These are phyloP conservation scores for Curvularia sp. DNA, from an alignment of 2,329 filamentous ascomycete species.

Conservation along the genomic window DNA sequence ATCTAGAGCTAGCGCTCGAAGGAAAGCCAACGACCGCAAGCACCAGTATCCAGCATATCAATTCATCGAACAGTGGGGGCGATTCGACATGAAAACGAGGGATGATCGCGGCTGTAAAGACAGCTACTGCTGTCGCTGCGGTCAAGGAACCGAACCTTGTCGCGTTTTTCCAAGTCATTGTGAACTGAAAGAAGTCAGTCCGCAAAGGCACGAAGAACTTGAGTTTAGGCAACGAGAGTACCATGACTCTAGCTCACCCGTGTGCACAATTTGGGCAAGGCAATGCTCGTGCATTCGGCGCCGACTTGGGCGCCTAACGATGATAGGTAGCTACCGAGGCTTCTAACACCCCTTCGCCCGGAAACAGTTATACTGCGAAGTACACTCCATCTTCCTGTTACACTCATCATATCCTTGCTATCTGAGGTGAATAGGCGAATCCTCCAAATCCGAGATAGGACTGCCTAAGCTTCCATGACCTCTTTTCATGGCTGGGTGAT, in stretches of 20 bases:
- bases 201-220: background rate
- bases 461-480: background rate
- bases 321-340: background rate
- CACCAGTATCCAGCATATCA: slow-evolving; percentile 2
- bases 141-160: background rate
- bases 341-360: background rate
- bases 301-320: background rate
- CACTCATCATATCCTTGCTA: background rate
- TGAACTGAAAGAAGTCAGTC: background rate
- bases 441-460: background rate
- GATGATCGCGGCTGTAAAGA: slow-evolving; percentile 33
- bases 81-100: background rate
- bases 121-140: slow-evolving; percentile 28
- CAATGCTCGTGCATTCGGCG: background rate
- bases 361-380: background rate
- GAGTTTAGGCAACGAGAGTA: background rate
- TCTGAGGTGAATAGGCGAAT: background rate
- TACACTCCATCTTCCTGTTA: background rate
- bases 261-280: background rate
- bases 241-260: no score
- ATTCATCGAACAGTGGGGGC: background rate
- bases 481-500: background rate
- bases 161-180: slow-evolving; percentile 2
- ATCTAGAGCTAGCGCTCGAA: no score
- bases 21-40: background rate